Base-by-base conservation (phyloP, 78 protist species). In the Speleostelium caveatum region DNA sequence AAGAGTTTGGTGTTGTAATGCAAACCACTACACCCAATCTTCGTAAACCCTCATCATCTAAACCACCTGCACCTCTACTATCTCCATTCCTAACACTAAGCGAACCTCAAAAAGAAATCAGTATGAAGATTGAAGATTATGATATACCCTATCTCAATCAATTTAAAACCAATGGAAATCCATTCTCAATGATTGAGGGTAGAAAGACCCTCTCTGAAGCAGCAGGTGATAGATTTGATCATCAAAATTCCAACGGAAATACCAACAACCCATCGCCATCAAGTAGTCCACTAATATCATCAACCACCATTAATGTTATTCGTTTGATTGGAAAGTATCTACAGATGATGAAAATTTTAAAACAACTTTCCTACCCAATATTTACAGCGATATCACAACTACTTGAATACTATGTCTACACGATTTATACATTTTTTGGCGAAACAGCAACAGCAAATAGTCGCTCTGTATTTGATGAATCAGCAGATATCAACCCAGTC, bases 311-410 rank as follows among this genome's bases (percentile, higher is more conserved):
- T 35, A 75, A 88, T 63, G 94, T 88, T 28, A 69, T 88, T 35
- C 61, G 86, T 45, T 68, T 75, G 24, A 75, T 88, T 60, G 94
- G 94, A 30, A 75, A 88, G 6, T 88, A 88, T 73, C 38, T 72
- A 51, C 94, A 88, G 62, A 88, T 88, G 94, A 88, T 88, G 94
- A 88, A 88, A 58, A 75, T 88, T 41, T 66, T 88, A 24, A 58
- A 75, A 21, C 86, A 35, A 60, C 42, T 88, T 0, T 26, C 94
- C 17, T 75, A 73, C 36, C 89, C 77, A 58, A 88, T 88, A 24
- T 88, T 88, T 36, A 69, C 79, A 3, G 94, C 89, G 8, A 88
- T 88, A 14, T 39, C 87, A n/a, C 94, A 88, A 28, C 21, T 88
- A 61, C 33, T 88, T 19, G 94, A 88, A 36, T 88, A 75, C 55